These are phyloP conservation scores for Triticum aestivum DNA, from an alignment of 176 grass and related monocot species.

Conservation along the genomic window IWGSC_CS_RefSeq_v2.1 NC_057805.1:44996001-44996500, in stretches of 20 bases:
- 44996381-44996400: constrained; percentile 40
- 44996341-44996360: constrained; percentile 27
- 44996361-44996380: constrained; percentile 1
- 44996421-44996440: constrained; percentile 81
- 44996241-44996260: constrained; percentile 12
- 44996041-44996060: neutral
- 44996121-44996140: constrained; percentile 45
- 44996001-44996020: neutral
- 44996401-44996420: constrained; percentile 81
- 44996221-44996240: neutral
- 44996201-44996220: constrained; percentile 3
- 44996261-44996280: constrained; percentile 51
- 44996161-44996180: constrained; percentile 75
- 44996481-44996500: constrained; percentile 85
- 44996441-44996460: constrained; percentile 79
- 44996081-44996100: constrained; percentile 78
- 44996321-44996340: constrained; percentile 62
- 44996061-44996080: constrained; percentile 45
- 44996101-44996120: constrained; percentile 96
- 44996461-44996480: constrained; percentile 85
- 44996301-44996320: constrained; percentile 89
- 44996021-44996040: constrained; percentile 2
- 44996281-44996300: constrained; percentile 84
- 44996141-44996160: constrained; percentile 66
- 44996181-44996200: constrained; percentile 77